These are phyloP conservation scores for Penicillium angulare DNA, from an alignment of 495 filamentous ascomycete species.

Conservation along the genomic window DNA sequence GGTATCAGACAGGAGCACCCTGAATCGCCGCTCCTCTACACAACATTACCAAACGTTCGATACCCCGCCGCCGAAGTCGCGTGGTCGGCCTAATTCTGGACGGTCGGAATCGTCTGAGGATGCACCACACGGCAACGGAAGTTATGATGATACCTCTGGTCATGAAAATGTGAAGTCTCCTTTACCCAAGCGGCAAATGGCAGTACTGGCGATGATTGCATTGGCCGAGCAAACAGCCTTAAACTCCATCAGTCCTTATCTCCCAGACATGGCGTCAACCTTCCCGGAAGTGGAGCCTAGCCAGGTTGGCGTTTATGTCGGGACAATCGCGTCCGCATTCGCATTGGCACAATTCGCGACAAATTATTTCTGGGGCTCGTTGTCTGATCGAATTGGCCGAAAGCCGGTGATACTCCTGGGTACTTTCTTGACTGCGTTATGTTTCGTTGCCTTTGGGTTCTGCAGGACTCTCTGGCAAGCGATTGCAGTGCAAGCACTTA, in stretches of 20 bases:
- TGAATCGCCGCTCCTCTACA: slow-evolving; percentile 64
- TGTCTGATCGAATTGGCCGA: slow-evolving; percentile 85
- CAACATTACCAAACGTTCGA: slow-evolving; percentile 94
- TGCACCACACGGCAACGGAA: slow-evolving; percentile 9
- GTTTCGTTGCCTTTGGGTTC: slow-evolving; percentile 87
- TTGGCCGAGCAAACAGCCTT: slow-evolving; percentile 93
- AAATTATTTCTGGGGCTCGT: slow-evolving; percentile 91
- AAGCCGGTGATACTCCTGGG: slow-evolving; percentile 91
- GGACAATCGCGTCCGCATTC: slow-evolving; percentile 83
- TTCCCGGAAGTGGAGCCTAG: slow-evolving; percentile 75
- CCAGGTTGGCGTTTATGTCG: slow-evolving; percentile 84
- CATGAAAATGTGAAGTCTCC: slow-evolving; percentile 51
- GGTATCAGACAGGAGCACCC: slow-evolving; percentile 30
- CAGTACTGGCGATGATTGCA: slow-evolving; percentile 81
- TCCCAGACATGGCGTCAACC: slow-evolving; percentile 83
- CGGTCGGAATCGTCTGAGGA: slow-evolving; percentile 44
- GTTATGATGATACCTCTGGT: slow-evolving; percentile 27
- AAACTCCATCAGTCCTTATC: slow-evolving; percentile 94
- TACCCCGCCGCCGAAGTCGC: slow-evolving; percentile 81
- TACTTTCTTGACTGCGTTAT: slow-evolving; percentile 73
- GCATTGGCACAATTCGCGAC: slow-evolving; percentile 88
- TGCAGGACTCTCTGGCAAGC: slow-evolving; percentile 80
- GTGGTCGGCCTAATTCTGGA: slow-evolving; percentile 56
- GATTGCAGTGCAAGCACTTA: slow-evolving; percentile 77
- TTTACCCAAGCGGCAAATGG: slow-evolving; percentile 78